Base-by-base conservation (phyloP, 306 rosid species). In the Quercus glauca region DNA sequence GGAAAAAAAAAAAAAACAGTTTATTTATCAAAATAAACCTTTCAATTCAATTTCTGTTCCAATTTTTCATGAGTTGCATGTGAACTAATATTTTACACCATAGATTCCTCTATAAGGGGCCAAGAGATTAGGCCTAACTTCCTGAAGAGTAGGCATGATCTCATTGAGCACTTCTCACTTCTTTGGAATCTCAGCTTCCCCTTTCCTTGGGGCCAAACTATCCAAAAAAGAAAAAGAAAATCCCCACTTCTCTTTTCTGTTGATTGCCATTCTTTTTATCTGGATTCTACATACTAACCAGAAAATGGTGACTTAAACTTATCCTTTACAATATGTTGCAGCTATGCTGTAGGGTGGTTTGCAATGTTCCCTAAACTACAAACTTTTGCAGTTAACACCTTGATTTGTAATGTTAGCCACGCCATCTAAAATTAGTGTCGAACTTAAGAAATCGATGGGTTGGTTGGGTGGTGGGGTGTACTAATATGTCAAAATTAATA, bases 281-380 rank as follows among this genome's bases (percentile, higher is more conserved):
- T 31, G 45, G 43, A 64, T 31, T 29, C 45, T 29, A 29, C 43
- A 15, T 31, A 64, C 21, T 26, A 41, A 15, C 70, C 41, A 64
- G 43, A 64, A 18, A 28, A 17, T 31, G 17, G 5, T 35, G 51
- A 68, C 52, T 19, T 35, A 35, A 68, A 35, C 72, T 35, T 20
- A 25, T 55, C 41, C 43, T 10, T 41, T 61, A 79, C 60, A 63
- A 71, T 60, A 73, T 23, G 77, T 51, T 74, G 79, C 43, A 53
- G 61, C 52, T 5, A 71, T 43, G 55, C 31, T 68, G 35, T 33
- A 49, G 53, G 53, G 17, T 49, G 53, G 53, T 49, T 49, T 49
- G 53, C 53, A 49, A 0, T 12, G 53, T 12, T 10, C 53, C 53
- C 53, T 49, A 49, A 49, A 49, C 17, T 49, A 49, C 53, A 49